A percentile compares a stretch with the other conserved stretches of the same genome.
Evolutionary conservation across 2,329 filamentous ascomycete genomes (phyloP).

Genomic region (Fusarium subglutinans): DNA sequence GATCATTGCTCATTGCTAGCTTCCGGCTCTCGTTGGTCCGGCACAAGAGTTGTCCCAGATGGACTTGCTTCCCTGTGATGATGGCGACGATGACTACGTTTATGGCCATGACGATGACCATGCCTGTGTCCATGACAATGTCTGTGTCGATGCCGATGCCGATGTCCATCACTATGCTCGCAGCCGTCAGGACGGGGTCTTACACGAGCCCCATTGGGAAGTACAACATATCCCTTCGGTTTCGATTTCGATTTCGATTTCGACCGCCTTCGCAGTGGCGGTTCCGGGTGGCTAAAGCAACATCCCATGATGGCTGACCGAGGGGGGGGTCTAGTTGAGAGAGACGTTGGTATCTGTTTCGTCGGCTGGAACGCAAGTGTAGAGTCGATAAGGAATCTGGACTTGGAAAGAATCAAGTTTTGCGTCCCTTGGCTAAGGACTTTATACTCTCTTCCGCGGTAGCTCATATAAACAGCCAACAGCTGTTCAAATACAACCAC

Average conservation of each 20-base stretch:
- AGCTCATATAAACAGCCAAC: not conserved
- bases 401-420: not conserved
- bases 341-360: not conserved
- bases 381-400: not conserved
- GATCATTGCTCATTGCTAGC: not conserved
- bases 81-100: not conserved
- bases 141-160: not conserved
- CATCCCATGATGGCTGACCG: slow-evolving; percentile 5
- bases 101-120: not conserved
- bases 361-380: not conserved
- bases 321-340: not conserved
- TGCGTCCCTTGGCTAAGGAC: not conserved
- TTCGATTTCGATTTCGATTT: not conserved
- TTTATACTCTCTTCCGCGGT: not conserved
- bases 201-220: not conserved
- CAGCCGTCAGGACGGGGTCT: not conserved
- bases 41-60: not conserved
- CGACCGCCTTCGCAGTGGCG: not conserved
- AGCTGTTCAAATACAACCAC: not conserved
- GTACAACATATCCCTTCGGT: not conserved
- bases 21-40: not conserved
- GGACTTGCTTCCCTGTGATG: not conserved
- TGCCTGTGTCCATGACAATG: not conserved
- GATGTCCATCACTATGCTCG: not conserved
- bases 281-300: slow-evolving; percentile 3